Evolutionary conservation across 176 grass and related monocot genomes (phyloP).

Genomic region (Urochloa ruziziensis): DNA sequence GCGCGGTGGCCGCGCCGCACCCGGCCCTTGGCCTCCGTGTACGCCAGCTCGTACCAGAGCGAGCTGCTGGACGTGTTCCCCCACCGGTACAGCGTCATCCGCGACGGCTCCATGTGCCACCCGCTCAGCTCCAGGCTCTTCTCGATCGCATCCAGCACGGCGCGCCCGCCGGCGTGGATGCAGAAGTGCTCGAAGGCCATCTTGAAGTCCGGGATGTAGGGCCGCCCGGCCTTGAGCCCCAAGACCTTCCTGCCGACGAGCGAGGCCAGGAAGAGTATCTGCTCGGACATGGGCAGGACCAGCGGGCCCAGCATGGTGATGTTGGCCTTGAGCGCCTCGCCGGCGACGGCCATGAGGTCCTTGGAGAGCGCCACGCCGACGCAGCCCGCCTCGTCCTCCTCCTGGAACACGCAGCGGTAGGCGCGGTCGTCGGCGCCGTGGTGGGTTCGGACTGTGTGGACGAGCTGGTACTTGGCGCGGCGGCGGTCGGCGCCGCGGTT

Average conservation of each 20-base stretch:
- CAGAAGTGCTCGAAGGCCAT: constrained; percentile 38
- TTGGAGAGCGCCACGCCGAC: neutral
- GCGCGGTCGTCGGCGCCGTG: neutral
- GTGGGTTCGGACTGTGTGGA: too few relatives aligned
- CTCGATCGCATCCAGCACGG: constrained; percentile 80
- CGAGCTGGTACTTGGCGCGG: too few relatives aligned
- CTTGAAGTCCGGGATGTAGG: neutral
- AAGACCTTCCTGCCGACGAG: neutral
- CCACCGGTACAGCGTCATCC: constrained; percentile 61
- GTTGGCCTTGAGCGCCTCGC: neutral
- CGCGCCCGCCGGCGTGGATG: constrained; percentile 83
- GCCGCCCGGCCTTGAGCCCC: too few relatives aligned
- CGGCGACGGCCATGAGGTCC: too few relatives aligned
- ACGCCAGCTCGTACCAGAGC: constrained; percentile 57
- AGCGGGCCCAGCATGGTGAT: neutral
- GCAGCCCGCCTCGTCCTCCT: neutral
- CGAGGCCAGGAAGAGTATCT: neutral
- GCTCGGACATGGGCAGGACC: neutral
- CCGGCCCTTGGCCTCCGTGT: constrained; percentile 56
- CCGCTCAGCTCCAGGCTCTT: constrained; percentile 46
- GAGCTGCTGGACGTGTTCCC: constrained; percentile 63
- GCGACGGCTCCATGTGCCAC: constrained; percentile 54
- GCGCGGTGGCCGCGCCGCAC: constrained; percentile 25
- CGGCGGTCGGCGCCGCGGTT: too few relatives aligned
- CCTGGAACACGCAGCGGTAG: constrained; percentile 10